These are phyloP conservation scores for Suhomyces kunorum DNA, from an alignment of 1,139 yeast species.

Conservation along the genomic window DNA sequence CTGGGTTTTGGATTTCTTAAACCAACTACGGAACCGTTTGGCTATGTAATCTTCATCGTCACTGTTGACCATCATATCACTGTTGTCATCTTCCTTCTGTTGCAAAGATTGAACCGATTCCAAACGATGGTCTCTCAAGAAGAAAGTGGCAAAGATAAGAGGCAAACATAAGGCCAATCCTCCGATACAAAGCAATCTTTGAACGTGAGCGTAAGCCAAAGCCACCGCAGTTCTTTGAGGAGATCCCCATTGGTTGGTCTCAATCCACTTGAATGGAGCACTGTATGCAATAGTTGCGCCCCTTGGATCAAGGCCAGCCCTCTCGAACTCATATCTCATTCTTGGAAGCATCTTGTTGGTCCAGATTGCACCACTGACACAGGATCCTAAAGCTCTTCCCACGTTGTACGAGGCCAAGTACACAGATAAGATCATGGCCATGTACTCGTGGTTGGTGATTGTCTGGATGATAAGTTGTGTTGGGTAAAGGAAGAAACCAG, in stretches of 20 bases:
- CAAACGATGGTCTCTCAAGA: constrained; percentile 37
- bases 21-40: not conserved
- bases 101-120: not conserved
- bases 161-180: constrained; percentile 38
- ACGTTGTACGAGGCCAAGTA: constrained; percentile 37
- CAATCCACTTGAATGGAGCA: constrained; percentile 31
- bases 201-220: constrained; percentile 35
- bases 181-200: constrained; percentile 34
- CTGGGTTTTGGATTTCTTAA: not conserved
- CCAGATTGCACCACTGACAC: constrained; percentile 45
- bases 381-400: constrained; percentile 38
- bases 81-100: not conserved
- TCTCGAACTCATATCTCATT: constrained; percentile 22
- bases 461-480: constrained; percentile 36
- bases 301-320: constrained; percentile 17
- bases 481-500: constrained; percentile 40
- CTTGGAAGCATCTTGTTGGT: constrained; percentile 28
- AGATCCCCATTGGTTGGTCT: constrained; percentile 34
- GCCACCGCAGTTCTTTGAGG: constrained; percentile 34
- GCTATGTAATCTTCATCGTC: not conserved
- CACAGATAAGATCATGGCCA: constrained; percentile 38
- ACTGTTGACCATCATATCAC: not conserved
- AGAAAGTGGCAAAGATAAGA: constrained; percentile 30
- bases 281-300: constrained; percentile 30
- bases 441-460: constrained; percentile 39